Base-by-base conservation (phyloP, 352 stramenopile genomes). In the Globisporangium nagaii region DNA sequence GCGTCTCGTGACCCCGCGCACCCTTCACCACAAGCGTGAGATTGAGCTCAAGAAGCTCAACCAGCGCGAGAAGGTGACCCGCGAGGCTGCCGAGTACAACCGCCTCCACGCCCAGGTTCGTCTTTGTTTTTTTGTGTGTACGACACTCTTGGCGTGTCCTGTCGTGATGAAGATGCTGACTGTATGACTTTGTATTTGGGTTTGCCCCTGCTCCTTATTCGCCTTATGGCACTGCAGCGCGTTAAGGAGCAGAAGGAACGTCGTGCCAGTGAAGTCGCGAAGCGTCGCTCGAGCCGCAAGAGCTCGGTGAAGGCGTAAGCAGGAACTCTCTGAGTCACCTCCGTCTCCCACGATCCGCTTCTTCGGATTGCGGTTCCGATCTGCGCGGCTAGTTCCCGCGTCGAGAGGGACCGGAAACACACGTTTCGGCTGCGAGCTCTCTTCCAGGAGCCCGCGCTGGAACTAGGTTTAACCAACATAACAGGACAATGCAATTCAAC, bases 221-320 rank as follows among this genome's bases (percentile, higher is more conserved):
- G 84, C 85, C 85, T 88, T 90, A 90, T 93, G 85, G 85, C 85
- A 95, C 95, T 98, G 70, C 92, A 98, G 88, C 86, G 96, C 79
- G 79, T 98, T 75, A 98, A 98, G 75, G 96, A 99, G 84, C 89
- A 98, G 82, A 98, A 98, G 85, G 96, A 98, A 77, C 90, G 94
- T 75, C 86, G 95, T 85, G 90, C 95, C 75, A 98, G 93, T 68
- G 90, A 98, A 65, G 95, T 99, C 70, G 96, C 91, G 70, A 99
- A 99, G 94, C 93, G 97, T 82, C 89, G 97, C 77, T 98, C 90
- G 75, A 98, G 95, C 69, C 93, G 97, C 77, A 89, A 98, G 95
- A 81, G 54, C 87, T 89, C 88, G 74, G 80, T 94, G 49, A 95
- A 97, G 78, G 81, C 87, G 51, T 90, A 93, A 88, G 70, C 76